Base-by-base conservation (phyloP, 208 protist genomes). In the Leishmania guyanensis region DNA sequence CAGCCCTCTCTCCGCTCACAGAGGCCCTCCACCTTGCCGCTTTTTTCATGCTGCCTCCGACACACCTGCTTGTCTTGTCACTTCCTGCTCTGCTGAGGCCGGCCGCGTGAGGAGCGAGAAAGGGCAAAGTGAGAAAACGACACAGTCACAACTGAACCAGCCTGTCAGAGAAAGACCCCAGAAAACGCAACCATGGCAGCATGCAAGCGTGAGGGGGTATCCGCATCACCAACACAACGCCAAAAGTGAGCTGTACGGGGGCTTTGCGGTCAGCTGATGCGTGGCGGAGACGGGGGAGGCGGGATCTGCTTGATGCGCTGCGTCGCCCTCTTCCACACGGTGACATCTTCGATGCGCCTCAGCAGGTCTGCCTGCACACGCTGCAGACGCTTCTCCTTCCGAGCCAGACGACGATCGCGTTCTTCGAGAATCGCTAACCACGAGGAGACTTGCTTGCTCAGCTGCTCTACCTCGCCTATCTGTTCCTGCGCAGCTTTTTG, bases 401-500 rank as follows among this genome's bases (percentile, higher is more conserved):
- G 60, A 12, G 81, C 69, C 62, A 95, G 72, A 26, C 82, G 79
- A 22, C 78, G 83, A 69, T 97, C 88, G 29, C 94, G 88, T 76
- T 91, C 90, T 77, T 97, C 89, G 0, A 97, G 79, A 54, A 93
- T 95, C 22, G 85, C 84, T 69, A 97, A 79, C 91, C 92, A 95
- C 83, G 78, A 88, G 10, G 90, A 82, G 53, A 96, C 92, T 70
- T 82, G 85, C 76, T 89, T 89, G 65, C 87, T 86, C 36, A 97
- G 88, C 79, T 83, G 77, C 79, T 97, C 93, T 77, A 97, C 91
- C 77, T 91, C 91, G 33, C 70, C 77, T 43, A 96, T 89, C 56
- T 81, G 79, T 66, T 65, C 69, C 86, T 93, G 92, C 69, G 94
- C 84, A 39, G 78, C 70, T 80, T 86, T 79, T 81, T 97, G 90